Conservation (phyloP, 805 yeast species). For the Saturnispora hagleri region DNA sequence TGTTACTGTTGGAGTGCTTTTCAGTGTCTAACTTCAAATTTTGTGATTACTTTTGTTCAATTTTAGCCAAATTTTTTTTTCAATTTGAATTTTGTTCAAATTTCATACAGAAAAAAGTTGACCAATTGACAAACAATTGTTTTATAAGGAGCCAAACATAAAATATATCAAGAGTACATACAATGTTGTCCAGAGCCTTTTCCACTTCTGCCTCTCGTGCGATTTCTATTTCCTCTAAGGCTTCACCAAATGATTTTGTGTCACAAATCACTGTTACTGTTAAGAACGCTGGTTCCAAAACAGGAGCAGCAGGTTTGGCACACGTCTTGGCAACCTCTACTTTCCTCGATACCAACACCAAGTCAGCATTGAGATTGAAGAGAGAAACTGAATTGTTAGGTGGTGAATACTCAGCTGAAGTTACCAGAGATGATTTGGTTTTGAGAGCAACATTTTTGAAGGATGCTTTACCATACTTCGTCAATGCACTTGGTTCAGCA, state of each 20-base stretch:
- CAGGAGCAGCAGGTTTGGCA: conserved; percentile 67
- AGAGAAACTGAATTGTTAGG: conserved; percentile 94
- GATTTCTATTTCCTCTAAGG: conserved; percentile 30
- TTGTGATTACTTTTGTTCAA: too few relatives aligned
- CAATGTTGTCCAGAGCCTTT: conserved; percentile 29
- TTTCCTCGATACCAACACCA: conserved; percentile 71
- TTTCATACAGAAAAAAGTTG: background rate
- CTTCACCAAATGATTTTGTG: conserved; percentile 49
- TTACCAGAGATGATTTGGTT: conserved; percentile 78
- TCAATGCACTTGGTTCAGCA: conserved; percentile 72
- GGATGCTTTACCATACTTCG: conserved; percentile 86
- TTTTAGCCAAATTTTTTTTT: background rate
- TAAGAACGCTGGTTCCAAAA: conserved; percentile 75
- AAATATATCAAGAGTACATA: background rate
- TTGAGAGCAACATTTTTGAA: conserved; percentile 76
- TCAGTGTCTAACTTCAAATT: too few relatives aligned
- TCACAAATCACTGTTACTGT: conserved; percentile 74
- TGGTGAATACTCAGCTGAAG: conserved; percentile 58
- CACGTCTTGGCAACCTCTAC: conserved; percentile 79
- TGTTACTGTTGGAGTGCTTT: background rate
- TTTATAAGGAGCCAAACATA: background rate
- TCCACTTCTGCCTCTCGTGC: conserved; percentile 37
- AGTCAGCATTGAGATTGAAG: conserved; percentile 85
- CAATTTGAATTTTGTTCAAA: background rate
- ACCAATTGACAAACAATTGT: background rate